A percentile compares a stretch with the other conserved stretches of the same genome.
Conservation (phyloP, 768 basidiomycete species). For the Trametes elegans region DNA sequence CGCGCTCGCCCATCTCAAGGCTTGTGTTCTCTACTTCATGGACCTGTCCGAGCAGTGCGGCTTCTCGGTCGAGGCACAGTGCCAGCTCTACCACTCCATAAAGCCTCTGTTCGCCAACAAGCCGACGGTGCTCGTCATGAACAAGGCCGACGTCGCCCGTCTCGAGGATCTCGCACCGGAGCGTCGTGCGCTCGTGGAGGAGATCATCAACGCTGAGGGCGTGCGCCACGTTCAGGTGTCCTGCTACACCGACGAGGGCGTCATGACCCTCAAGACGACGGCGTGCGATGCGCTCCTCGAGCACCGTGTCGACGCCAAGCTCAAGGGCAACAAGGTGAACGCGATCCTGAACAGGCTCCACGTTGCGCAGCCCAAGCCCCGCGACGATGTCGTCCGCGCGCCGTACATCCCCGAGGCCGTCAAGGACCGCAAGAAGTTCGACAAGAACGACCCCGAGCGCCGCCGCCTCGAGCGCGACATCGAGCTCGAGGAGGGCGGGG, state of each 20-base stretch:
- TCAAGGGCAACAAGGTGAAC: conserved; percentile 92
- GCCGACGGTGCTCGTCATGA: conserved; percentile 91
- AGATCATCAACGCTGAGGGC: conserved; percentile 74
- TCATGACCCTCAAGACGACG: conserved; percentile 93
- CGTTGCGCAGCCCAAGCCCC: conserved; percentile 85
- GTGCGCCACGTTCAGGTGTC: conserved; percentile 83
- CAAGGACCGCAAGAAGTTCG: conserved; percentile 75
- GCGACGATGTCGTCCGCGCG: conserved; percentile 86
- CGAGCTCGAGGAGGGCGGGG: conserved; percentile 83
- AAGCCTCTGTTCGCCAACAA: conserved; percentile 95
- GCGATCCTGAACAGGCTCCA: conserved; percentile 93
- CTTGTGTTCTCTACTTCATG: conserved; percentile 97
- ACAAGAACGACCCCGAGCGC: conserved; percentile 83
- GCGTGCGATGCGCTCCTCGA: conserved; percentile 96
- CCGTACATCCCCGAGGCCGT: conserved; percentile 89
- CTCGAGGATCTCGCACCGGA: conserved; percentile 81
- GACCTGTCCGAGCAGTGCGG: conserved; percentile 98
- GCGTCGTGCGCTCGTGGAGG: conserved; percentile 77
- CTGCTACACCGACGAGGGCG: conserved; percentile 95
- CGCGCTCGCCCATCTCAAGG: conserved; percentile 92
- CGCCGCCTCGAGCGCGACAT: conserved; percentile 72
- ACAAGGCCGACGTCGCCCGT: conserved; percentile 94
- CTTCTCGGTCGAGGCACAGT: conserved; percentile 97
- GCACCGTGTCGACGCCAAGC: conserved; percentile 90
- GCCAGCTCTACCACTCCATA: conserved; percentile 98